Percentiles rank a stretch among this genome's conserved stretches.
These are phyloP conservation scores for Xylaria sp. DNA, from an alignment of 2,329 filamentous ascomycete species.

Conservation along the genomic window DNA sequence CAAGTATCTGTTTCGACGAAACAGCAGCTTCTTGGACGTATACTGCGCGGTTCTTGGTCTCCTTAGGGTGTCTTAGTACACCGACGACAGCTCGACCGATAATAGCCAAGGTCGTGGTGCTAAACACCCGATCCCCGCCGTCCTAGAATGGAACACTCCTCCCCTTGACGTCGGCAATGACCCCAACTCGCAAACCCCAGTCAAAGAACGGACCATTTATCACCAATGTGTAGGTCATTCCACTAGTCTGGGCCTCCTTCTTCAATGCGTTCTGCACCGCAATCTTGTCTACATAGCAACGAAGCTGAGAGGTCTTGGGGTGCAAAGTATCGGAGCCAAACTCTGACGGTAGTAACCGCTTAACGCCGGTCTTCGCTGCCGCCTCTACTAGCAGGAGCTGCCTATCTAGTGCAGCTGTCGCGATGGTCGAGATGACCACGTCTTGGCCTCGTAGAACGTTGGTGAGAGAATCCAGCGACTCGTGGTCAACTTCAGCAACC, in stretches of 20 bases:
- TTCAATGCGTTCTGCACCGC: constrained; percentile 54
- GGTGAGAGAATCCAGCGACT: constrained; percentile 59
- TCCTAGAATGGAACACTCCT: constrained; percentile 59
- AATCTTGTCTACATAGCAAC: constrained; percentile 63
- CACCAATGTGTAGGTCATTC: constrained; percentile 42
- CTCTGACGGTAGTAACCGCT: constrained; percentile 70
- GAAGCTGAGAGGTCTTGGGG: constrained; percentile 55
- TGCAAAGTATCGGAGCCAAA: constrained; percentile 58
- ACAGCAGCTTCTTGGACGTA: constrained; percentile 46
- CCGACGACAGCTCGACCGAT: constrained; percentile 60
- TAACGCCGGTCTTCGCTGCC: constrained; percentile 66
- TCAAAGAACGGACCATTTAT: constrained; percentile 54
- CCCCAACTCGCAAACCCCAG: constrained; percentile 34
- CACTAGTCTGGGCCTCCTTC: constrained; percentile 53
- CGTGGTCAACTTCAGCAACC: constrained; percentile 60
- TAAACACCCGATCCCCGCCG: constrained; percentile 58
- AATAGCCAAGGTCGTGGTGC: constrained; percentile 57
- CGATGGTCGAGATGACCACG: constrained; percentile 64
- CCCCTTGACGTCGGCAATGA: constrained; percentile 37
- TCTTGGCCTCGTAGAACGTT: constrained; percentile 65
- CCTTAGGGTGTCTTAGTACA: constrained; percentile 57
- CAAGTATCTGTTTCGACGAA: constrained; percentile 20
- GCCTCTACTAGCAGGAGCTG: constrained; percentile 64
- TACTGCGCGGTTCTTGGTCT: constrained; percentile 64
- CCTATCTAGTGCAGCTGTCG: constrained; percentile 52